These are phyloP conservation scores for Paramecium biaurelia DNA, from an alignment of 73 alveolate species.

Conservation along the genomic window DNA sequence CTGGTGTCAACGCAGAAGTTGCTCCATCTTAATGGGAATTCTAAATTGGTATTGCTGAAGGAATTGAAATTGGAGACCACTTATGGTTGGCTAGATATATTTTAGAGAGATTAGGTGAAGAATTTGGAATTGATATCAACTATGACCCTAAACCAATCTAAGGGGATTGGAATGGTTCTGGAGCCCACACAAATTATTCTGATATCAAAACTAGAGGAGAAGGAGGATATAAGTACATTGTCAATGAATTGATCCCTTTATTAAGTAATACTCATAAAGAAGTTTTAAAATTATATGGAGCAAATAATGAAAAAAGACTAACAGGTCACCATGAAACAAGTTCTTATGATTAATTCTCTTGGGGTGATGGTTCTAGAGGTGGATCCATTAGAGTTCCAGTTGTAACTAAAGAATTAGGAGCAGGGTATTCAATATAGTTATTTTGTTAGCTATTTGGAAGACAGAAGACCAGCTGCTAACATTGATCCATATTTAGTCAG, in stretches of 20 bases:
- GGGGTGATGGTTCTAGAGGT: slow-evolving; percentile 91
- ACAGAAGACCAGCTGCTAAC: slow-evolving; percentile 95
- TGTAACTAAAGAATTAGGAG: slow-evolving; percentile 68
- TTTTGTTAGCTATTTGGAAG: slow-evolving; percentile 79
- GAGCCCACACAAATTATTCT: slow-evolving; percentile 90
- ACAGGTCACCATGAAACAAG: slow-evolving; percentile 89
- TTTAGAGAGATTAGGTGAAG: slow-evolving; percentile 70
- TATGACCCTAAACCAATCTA: slow-evolving; percentile 73
- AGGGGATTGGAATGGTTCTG: slow-evolving; percentile 92
- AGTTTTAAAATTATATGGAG: slow-evolving; percentile 75
- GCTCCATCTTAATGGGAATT: slow-evolving; percentile 96
- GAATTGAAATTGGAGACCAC: slow-evolving; percentile 90
- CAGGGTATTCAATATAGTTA: slow-evolving; percentile 64
- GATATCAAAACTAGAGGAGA: slow-evolving; percentile 78
- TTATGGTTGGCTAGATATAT: slow-evolving; percentile 87
- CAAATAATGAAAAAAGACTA: slow-evolving; percentile 80
- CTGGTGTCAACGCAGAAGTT: slow-evolving; percentile 93
- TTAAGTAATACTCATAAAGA: slow-evolving; percentile 60
- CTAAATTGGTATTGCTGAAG: slow-evolving; percentile 87
- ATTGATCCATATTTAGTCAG: slow-evolving; percentile 90
- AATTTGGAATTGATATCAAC: slow-evolving; percentile 53
- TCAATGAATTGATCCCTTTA: slow-evolving; percentile 65
- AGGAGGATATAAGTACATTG: slow-evolving; percentile 70
- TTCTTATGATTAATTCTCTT: slow-evolving; percentile 74
- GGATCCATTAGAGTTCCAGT: slow-evolving; percentile 95